Evolutionary conservation across 148 eudicot genomes (phyloP), one percentile per base, ranked within the genome.

Genomic region (Amaranthus cruentus): DNA sequence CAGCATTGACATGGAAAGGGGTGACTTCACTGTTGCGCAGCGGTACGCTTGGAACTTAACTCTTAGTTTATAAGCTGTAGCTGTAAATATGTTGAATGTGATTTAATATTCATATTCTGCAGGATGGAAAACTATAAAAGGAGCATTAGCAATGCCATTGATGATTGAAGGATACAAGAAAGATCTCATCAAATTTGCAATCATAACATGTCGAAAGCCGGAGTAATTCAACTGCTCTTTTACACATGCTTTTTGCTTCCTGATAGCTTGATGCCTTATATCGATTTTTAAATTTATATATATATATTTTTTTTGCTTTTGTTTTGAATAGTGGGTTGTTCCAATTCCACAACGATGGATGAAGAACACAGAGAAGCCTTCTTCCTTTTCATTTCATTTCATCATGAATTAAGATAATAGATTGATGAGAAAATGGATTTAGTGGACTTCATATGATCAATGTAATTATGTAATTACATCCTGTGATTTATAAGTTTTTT

Each of bases 51-150:
- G 11, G 55, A 47, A 7, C 13, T 55, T 2, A 9, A 10, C 66
- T 6, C 11, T 28, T 0, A 14, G 38, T 48, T 50, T 4, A 55
- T 55, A 55, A 10, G 38, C 38, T 28, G 38, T 28, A 28, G 38
- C 38, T 28, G 38, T 28, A 28, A 28, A 28, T 28, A 28, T 21
- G 7, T 3, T 60, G 28, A 10, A 60, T 60, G 7, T 60, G 63
- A 5, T 60, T 60, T 28, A 42, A 21, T 28, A 28, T 44, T 59
- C 47, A 66, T 51, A 8, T 14, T 50, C 49, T 2, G 72, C 85
- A 94, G 98, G 98, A 70, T 91, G 97, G 98, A 94, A 90, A 80
- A 91, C 96, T 6, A 88, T 94, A 75, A 91, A 81, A 78, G 98
- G 97, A 12, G 98, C 98, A 11, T 51, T 91, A 76, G 98, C 79